These are phyloP conservation scores for Phytophthora sansomeana DNA, from an alignment of 352 stramenopile genomes.

Conservation along the genomic window DNA sequence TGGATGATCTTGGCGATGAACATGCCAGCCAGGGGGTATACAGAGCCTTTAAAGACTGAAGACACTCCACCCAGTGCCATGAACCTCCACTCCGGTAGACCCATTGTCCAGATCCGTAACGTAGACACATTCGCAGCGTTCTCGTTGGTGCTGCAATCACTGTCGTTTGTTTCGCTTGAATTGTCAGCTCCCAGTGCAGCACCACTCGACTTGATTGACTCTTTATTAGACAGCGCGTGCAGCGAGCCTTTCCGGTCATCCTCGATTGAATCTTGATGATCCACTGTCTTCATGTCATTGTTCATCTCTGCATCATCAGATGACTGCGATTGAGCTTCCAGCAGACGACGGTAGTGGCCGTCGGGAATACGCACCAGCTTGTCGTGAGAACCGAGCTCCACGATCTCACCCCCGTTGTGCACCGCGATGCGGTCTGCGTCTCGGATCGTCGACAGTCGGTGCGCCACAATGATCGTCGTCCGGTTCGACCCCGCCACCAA, in stretches of 20 bases:
- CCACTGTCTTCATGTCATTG: not conserved
- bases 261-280: not conserved
- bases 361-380: slow-evolving; percentile 81
- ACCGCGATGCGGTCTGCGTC: slow-evolving; percentile 96
- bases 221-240: not conserved
- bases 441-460: slow-evolving; percentile 94
- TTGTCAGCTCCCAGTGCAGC: not conserved
- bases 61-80: slow-evolving; percentile 49
- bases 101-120: slow-evolving; percentile 59
- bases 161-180: slow-evolving; percentile 1
- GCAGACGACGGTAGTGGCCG: slow-evolving; percentile 54
- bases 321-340: slow-evolving; percentile 44
- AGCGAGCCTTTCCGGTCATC: not conserved
- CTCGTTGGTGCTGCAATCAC: not conserved
- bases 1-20: slow-evolving; percentile 63
- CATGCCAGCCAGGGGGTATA: slow-evolving; percentile 61
- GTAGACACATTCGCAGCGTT: slow-evolving; percentile 7
- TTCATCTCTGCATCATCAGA: not conserved
- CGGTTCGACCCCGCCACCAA: slow-evolving; percentile 50
- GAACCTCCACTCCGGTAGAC: slow-evolving; percentile 53
- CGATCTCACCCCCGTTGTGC: slow-evolving; percentile 90
- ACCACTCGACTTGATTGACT: slow-evolving; percentile 14
- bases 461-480: slow-evolving; percentile 95
- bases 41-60: slow-evolving; percentile 46
- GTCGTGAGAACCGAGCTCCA: slow-evolving; percentile 93